Conservation (phyloP, 2,329 filamentous ascomycete genomes). For the Penicillium decumbens region DNA sequence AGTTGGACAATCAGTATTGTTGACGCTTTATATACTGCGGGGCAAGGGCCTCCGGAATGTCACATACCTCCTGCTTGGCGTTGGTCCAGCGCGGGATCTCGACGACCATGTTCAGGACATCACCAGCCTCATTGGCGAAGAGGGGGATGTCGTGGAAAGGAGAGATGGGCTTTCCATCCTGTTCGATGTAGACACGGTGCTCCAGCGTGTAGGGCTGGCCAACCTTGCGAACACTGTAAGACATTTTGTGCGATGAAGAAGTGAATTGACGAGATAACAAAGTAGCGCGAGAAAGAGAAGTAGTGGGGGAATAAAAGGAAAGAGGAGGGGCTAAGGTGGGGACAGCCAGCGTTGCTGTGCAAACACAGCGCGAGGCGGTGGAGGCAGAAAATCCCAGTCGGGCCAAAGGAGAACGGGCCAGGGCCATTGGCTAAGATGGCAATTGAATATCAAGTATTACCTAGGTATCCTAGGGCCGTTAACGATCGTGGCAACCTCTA, state of each 20-base stretch:
- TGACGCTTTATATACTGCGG: background rate
- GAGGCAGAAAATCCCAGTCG: conserved; percentile 28
- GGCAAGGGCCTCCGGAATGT: background rate
- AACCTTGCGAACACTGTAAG: conserved; percentile 79
- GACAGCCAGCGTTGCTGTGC: conserved; percentile 41
- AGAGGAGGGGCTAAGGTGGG: conserved; percentile 34
- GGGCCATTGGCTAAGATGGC: conserved; percentile 19
- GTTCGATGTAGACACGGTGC: conserved; percentile 96
- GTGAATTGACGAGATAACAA: conserved; percentile 49
- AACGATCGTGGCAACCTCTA: background rate
- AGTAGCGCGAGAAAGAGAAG: conserved; percentile 35
- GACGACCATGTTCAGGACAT: conserved; percentile 96
- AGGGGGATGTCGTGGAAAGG: conserved; percentile 98
- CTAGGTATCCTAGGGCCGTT: background rate
- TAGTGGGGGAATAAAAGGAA: conserved; percentile 23
- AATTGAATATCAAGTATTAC: background rate
- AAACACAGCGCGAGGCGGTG: conserved; percentile 34
- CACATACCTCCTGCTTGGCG: conserved; percentile 93
- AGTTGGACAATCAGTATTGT: conserved; percentile 16
- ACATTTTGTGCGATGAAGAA: conserved; percentile 36
- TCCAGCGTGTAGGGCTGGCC: conserved; percentile 88
- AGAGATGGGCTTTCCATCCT: conserved; percentile 89
- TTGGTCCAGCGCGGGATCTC: conserved; percentile 99
- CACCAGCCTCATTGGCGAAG: conserved; percentile 94
- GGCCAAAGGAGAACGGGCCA: conserved; percentile 28